phyloP scores from a whole-genome alignment of 2,329 filamentous ascomycete species.

The Pestalotiopsis sp. region DNA sequence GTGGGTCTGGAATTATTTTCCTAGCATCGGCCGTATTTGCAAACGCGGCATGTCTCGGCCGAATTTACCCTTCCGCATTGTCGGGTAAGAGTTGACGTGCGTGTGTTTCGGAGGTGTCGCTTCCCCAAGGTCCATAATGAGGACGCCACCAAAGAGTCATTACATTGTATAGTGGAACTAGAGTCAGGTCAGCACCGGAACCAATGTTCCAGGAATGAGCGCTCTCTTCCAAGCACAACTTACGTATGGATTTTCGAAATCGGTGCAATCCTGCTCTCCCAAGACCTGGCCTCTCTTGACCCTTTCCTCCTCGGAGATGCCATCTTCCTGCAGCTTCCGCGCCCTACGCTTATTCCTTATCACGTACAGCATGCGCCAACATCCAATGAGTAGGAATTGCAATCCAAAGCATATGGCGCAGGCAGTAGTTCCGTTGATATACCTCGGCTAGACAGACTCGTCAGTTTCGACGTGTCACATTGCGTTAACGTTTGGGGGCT shows the following conservation, averaged over 20 bases:
- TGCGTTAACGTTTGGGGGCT: background rate
- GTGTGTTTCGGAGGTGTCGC: background rate
- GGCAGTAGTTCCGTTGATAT: conserved; percentile 42
- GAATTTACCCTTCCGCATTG: background rate
- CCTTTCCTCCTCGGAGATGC: conserved; percentile 36
- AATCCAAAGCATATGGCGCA: conserved; percentile 42
- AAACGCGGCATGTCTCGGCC: background rate
- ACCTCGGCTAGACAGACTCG: conserved; percentile 35
- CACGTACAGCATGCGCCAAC: conserved; percentile 42
- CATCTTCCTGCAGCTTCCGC: conserved; percentile 28
- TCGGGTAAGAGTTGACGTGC: background rate
- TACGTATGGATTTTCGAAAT: conserved; percentile 40
- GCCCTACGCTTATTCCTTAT: conserved; percentile 40
- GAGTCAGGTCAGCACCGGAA: background rate
- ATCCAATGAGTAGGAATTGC: conserved; percentile 37
- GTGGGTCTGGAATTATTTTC: background rate
- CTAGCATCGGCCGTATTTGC: background rate
- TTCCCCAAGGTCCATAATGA: background rate
- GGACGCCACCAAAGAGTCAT: background rate
- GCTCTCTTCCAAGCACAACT: conserved; percentile 14
- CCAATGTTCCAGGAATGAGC: background rate
- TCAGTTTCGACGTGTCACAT: background rate
- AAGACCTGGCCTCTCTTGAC: conserved; percentile 32
- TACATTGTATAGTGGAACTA: conserved; percentile 16
- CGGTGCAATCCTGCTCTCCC: conserved; percentile 39